Percentiles rank a stretch among this genome's conserved stretches.
phyloP scores from a whole-genome alignment of 1,284 basidiomycete genomes.

The Ceratobasidium papillatum region DNA sequence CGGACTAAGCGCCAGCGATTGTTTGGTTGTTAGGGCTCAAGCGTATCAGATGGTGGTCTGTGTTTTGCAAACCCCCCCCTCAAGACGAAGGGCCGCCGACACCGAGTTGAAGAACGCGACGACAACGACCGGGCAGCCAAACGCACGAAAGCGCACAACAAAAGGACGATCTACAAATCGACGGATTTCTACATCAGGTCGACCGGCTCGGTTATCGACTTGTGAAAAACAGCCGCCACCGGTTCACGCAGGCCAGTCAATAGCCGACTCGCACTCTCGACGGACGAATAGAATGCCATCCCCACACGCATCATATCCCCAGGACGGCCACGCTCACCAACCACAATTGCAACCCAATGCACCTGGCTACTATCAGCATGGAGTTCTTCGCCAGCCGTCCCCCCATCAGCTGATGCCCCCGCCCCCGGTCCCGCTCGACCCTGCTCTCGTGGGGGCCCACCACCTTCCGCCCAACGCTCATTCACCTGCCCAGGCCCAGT shows the following conservation, averaged over 20 bases:
- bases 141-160: not conserved
- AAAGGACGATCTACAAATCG: not conserved
- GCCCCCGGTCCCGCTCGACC: constrained; percentile 36
- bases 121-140: not conserved
- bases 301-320: constrained; percentile 22
- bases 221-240: constrained; percentile 37
- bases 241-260: constrained; percentile 24
- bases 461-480: constrained; percentile 3
- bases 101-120: not conserved
- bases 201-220: constrained; percentile 35
- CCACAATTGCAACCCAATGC: constrained; percentile 12
- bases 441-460: constrained; percentile 22
- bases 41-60: constrained; percentile 24
- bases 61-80: constrained; percentile 10
- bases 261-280: constrained; percentile 33
- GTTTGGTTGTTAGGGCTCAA: constrained; percentile 26
- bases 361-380: constrained; percentile 31
- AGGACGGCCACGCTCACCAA: constrained; percentile 32
- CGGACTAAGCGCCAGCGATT: constrained; percentile 8
- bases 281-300: constrained; percentile 32
- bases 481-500: constrained; percentile 14
- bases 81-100: not conserved
- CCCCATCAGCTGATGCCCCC: constrained; percentile 33
- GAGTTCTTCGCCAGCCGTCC: constrained; percentile 5
- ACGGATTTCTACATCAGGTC: not conserved